Conservation (phyloP, 2,329 filamentous ascomycete species). For the Cryphonectria japonica region DNA sequence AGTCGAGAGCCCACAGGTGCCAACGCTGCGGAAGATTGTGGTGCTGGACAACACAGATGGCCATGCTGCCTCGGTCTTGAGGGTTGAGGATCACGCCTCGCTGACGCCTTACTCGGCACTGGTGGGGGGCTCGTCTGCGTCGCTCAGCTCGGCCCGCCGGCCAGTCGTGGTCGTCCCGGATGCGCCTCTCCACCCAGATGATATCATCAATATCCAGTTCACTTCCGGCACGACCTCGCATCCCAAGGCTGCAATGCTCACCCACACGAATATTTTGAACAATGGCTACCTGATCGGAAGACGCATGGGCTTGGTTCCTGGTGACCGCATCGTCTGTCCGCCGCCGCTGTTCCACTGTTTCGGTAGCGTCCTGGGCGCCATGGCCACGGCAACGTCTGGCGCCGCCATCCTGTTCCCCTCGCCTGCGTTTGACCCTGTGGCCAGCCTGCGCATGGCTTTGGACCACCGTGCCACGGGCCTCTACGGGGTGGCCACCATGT, state of each 20-base stretch:
- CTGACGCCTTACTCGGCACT: conserved; percentile 53
- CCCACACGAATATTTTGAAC: conserved; percentile 86
- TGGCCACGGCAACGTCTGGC: conserved; percentile 85
- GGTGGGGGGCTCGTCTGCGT: conserved; percentile 13
- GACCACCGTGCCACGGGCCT: conserved; percentile 65
- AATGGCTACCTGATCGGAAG: conserved; percentile 85
- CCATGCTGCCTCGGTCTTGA: conserved; percentile 51
- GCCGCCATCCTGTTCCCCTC: conserved; percentile 82
- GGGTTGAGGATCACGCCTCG: conserved; percentile 44
- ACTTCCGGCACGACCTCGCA: conserved; percentile 91
- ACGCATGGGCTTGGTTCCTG: conserved; percentile 77
- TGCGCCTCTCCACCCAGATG: conserved; percentile 57
- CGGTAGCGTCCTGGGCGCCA: conserved; percentile 88
- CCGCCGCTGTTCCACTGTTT: conserved; percentile 92
- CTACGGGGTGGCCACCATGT: conserved; percentile 95
- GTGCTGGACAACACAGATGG: conserved; percentile 74
- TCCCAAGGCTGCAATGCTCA: conserved; percentile 90
- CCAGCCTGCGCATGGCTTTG: conserved; percentile 63
- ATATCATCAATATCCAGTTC: conserved; percentile 94
- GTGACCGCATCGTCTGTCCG: conserved; percentile 81
- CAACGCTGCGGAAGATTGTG: conserved; percentile 71
- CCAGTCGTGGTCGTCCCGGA: conserved; percentile 46
- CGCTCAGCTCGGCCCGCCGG: conserved; percentile 34
- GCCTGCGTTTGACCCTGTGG: conserved; percentile 82
- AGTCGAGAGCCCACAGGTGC: conserved; percentile 56